phyloP scores from a whole-genome alignment of 2,329 filamentous ascomycete species.

The Diaporthe sp. region DNA sequence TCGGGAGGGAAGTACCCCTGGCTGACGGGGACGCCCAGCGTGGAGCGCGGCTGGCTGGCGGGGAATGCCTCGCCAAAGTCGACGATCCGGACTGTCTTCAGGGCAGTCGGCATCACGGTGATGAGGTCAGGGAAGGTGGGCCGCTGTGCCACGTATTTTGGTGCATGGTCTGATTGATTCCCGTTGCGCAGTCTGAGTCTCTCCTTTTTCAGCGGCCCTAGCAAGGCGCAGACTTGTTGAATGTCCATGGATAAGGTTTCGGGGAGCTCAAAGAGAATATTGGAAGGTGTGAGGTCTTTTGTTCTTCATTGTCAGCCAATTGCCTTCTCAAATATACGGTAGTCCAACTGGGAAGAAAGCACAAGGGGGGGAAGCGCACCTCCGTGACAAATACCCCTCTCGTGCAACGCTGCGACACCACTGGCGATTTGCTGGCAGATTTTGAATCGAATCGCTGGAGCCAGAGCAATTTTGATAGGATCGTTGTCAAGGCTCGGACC shows the following conservation, averaged over 20 bases:
- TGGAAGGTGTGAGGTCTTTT: conserved; percentile 13
- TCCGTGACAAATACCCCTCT: conserved; percentile 4
- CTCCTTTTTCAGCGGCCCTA: background rate
- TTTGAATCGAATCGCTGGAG: background rate
- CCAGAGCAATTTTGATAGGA: background rate
- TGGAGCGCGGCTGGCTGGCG: background rate
- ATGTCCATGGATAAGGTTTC: background rate
- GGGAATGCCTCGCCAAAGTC: conserved; percentile 11
- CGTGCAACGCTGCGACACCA: background rate
- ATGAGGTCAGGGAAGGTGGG: background rate
- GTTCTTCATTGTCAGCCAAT: background rate
- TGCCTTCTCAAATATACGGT: background rate
- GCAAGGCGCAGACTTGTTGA: background rate
- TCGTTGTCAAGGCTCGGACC: background rate
- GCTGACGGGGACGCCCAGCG: background rate
- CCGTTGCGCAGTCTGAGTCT: background rate
- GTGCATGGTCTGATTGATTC: background rate
- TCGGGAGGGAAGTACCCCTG: conserved; percentile 5
- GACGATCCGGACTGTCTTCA: background rate
- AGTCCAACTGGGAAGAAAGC: background rate
- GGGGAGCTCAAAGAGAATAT: background rate
- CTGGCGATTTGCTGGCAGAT: background rate
- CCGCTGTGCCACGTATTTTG: background rate
- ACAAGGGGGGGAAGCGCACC: background rate
- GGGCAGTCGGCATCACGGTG: background rate